Evolutionary conservation across 1,139 yeast genomes (phyloP).

Genomic region (Candida sanyaensis): DNA sequence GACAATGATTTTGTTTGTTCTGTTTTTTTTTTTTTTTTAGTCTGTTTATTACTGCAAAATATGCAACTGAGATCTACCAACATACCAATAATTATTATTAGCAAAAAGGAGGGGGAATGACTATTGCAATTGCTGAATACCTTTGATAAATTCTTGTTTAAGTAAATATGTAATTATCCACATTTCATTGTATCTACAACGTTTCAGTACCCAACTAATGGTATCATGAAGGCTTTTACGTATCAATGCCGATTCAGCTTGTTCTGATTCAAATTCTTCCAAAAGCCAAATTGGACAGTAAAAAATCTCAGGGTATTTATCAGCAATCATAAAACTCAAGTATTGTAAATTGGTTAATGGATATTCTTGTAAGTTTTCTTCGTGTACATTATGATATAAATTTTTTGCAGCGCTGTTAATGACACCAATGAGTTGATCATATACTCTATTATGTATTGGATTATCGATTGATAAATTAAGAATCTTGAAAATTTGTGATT

Average conservation of each 20-base stretch:
- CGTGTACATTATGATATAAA: constrained; percentile 10
- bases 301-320: constrained; percentile 20
- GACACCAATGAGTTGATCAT: constrained; percentile 11
- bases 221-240: neutral
- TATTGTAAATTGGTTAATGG: constrained; percentile 25
- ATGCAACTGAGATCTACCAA: neutral
- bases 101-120: too few species aligned
- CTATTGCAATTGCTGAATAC: neutral
- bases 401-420: constrained; percentile 14
- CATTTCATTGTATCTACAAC: constrained; percentile 20
- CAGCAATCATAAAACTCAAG: constrained; percentile 22
- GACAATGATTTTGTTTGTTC: too few species aligned
- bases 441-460: constrained; percentile 14
- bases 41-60: neutral
- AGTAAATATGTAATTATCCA: constrained; percentile 26
- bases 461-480: constrained; percentile 14
- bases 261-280: neutral
- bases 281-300: constrained; percentile 17
- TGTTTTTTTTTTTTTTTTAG: too few species aligned
- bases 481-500: constrained; percentile 17
- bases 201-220: constrained; percentile 1
- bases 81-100: too few species aligned
- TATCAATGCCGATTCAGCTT: neutral
- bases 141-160: constrained; percentile 16
- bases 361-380: constrained; percentile 14